phyloP scores from a whole-genome alignment of 1,284 basidiomycete species.

The Mycosarcoma maydis region DNA sequence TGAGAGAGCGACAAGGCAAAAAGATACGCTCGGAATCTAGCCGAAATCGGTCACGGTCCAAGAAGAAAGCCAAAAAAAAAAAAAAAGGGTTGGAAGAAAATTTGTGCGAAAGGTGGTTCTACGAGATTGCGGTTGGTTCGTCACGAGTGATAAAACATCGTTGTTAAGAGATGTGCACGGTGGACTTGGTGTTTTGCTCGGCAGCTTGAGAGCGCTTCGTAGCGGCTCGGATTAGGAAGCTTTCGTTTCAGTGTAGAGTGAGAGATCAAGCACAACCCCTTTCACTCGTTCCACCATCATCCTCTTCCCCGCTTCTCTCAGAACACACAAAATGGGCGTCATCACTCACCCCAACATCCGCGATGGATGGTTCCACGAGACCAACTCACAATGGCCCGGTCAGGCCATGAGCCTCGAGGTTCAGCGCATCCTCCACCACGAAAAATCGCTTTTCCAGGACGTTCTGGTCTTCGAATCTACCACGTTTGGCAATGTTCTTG shows the following conservation, averaged over 20 bases:
- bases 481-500: constrained; percentile 81
- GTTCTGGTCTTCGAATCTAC: constrained; percentile 68
- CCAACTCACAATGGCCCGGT: constrained; percentile 94
- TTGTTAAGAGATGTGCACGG: too few species aligned
- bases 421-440: constrained; percentile 92
- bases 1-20: background rate
- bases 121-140: too few species aligned
- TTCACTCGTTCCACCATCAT: constrained; percentile 13
- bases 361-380: constrained; percentile 98
- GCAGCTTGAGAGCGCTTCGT: background rate
- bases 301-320: background rate
- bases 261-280: too few species aligned
- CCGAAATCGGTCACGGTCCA: constrained; percentile 29
- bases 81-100: constrained; percentile 29
- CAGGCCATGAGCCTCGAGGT: constrained; percentile 71
- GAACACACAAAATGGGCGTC: constrained; percentile 49
- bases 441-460: constrained; percentile 91
- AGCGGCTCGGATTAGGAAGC: background rate
- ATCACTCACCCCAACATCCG: constrained; percentile 66
- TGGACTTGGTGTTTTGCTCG: too few species aligned
- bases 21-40: constrained; percentile 12
- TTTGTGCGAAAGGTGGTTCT: too few species aligned
- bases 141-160: too few species aligned
- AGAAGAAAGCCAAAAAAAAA: constrained; percentile 6
- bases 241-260: background rate